A percentile compares a stretch with the other conserved stretches of the same genome.
phyloP scores from a whole-genome alignment of 1,139 yeast genomes.

The Saccharomyces uvarum region DNA sequence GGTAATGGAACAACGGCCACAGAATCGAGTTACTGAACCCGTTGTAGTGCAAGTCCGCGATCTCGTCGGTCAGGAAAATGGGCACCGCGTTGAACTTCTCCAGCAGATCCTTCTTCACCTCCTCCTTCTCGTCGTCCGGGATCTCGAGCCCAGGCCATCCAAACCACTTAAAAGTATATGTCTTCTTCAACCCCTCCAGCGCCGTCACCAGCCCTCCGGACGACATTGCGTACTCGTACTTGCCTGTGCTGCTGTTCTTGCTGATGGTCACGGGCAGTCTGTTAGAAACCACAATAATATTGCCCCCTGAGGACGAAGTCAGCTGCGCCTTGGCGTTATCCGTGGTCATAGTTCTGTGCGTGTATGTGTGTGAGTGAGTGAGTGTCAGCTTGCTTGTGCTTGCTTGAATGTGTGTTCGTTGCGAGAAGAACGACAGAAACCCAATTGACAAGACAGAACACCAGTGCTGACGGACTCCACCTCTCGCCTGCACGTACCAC shows the following conservation, averaged over 20 bases:
- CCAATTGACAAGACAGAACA: background rate
- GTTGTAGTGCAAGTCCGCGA: slow-evolving; percentile 93
- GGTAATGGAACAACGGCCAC: slow-evolving; percentile 98
- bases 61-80: slow-evolving; percentile 73
- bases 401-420: background rate
- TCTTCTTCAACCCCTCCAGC: slow-evolving; percentile 78
- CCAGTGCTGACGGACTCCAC: background rate
- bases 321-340: background rate
- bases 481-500: background rate
- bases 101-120: slow-evolving; percentile 62
- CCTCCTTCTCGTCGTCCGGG: slow-evolving; percentile 64
- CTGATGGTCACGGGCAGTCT: slow-evolving; percentile 89
- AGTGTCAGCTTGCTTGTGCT: background rate
- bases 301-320: slow-evolving; percentile 35
- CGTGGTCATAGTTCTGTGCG: background rate
- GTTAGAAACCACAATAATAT: slow-evolving; percentile 87
- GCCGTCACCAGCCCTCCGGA: slow-evolving; percentile 98
- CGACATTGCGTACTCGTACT: slow-evolving; percentile 76
- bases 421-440: background rate
- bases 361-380: background rate
- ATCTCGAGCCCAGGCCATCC: slow-evolving; percentile 97
- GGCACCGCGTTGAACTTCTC: slow-evolving; percentile 86
- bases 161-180: slow-evolving; percentile 88
- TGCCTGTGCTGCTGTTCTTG: slow-evolving; percentile 48
- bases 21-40: slow-evolving; percentile 87